Base-by-base conservation (phyloP, 1,139 yeast species). In the Magnusiomyces ingens region DNA sequence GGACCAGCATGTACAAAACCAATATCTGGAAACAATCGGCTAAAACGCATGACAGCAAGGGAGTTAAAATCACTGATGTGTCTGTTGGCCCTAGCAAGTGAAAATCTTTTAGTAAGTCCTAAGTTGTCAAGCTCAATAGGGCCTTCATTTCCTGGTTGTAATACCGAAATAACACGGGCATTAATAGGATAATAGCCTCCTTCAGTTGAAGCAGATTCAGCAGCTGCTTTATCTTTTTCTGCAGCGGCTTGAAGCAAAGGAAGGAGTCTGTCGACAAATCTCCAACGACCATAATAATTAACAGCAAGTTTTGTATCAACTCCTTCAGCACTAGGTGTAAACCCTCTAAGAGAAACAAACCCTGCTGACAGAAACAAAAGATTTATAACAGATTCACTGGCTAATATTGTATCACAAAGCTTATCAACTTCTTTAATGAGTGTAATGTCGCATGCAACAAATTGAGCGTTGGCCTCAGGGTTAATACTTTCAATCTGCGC, bases 201-300 rank as follows among this genome's bases (percentile, higher is more conserved):
- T 5, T 13, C 17, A 36, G 17, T 36, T 5, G 17, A 3, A 36
- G 17, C 17, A 6, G 17, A 13, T 26, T 5, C 32, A 6, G 41
- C 26, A 6, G 32, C 43, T 17, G 12, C 35, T 46, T 64, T 65
- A 29, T 55, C 57, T 17, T 36, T 37, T n/a, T 59, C 61, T 6
- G 59, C 61, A 12, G 69, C 66, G 11, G 54, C 53, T 22, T 58
- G 52, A 22, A 67, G 53, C 49, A 67, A 55, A 6, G 67, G 65
- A 35, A 64, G 18, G 48, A 67, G 54, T 18, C 60, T 57, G 12
- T 56, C 53, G 13, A 60, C 59, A 17, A 64, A 54, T 21, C 66
- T 50, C 69, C 66, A 62, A 35, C 71, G 59, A 1, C 65, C 62
- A 53, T 67, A 66, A 53, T 65, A 67, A 49, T 65, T 64, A 18